Base-by-base conservation (phyloP, 1,284 basidiomycete species). In the Gyrodon tennesseensis region DNA sequence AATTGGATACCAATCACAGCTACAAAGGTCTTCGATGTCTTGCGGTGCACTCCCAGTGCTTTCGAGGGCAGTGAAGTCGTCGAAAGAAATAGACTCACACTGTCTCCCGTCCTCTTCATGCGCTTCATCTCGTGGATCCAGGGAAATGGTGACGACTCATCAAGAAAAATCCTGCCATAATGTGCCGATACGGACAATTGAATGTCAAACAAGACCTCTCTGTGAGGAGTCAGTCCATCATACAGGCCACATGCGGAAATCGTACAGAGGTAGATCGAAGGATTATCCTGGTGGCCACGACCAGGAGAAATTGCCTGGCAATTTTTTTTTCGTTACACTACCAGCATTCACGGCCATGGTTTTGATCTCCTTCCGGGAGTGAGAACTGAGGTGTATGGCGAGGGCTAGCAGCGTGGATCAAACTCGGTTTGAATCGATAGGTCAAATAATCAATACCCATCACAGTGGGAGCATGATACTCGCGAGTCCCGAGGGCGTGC, bases 181-280 rank as follows among this genome's bases (percentile, higher is more conserved):
- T 25, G 52, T 7, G 58, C 31, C 16, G 39, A 41, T n/a, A 67
- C 16, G 29, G 19, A 51, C 16, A 64, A 27, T 4, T 57, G 56
- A 4, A 29, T 29, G 39, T 48, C 21, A 8, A 40, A 19, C 13
- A 18, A 43, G 9, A 59, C 37, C 18, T 53, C 34, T 6, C 65
- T 67, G 25, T 44, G 23, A 37, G 7, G 27, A 5, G 4, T 59
- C 15, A 52, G 41, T 31, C n/a, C 29, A 58, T 34, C 23, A 12
- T 21, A 29, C 25, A 46, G 13, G 19, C 41, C 7, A 11, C 15
- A 21, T 11, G 29, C 25, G 9, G 29, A 51, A 39, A 40, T 37
- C 53, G 27, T 57, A 67, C 66, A 65, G 51, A 31, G 66, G 66
- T 16, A 46, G 56, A 41, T 53, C 19, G 11, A 67, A 61, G 12